Percentiles rank a stretch among this genome's conserved stretches.
Conservation (phyloP, 2,329 filamentous ascomycete species). For the Septoria linicola region DNA sequence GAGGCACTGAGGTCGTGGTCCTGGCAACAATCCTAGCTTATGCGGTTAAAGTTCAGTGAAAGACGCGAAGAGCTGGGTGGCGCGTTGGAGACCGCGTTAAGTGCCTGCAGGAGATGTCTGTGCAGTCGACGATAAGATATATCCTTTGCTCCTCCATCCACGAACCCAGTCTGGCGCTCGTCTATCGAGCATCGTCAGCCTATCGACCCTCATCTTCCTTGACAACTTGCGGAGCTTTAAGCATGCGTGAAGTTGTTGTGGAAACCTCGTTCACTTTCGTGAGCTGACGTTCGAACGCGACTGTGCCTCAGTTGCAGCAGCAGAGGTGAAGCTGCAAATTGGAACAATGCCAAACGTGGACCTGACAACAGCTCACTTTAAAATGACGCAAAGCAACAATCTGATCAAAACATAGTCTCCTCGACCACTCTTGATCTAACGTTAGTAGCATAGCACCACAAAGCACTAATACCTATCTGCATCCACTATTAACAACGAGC, state of each 20-base stretch:
- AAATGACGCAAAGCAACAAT: neutral
- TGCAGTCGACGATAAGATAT: neutral
- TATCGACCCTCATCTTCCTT: neutral
- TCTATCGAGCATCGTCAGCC: neutral
- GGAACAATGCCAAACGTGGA: too few relatives aligned
- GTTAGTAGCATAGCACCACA: neutral
- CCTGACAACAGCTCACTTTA: too few relatives aligned
- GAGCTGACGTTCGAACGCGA: neutral
- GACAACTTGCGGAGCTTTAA: neutral
- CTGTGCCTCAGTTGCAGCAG: too few relatives aligned
- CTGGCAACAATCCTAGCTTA: too few relatives aligned
- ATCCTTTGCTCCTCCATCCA: neutral
- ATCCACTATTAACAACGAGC: neutral
- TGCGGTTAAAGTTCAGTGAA: neutral
- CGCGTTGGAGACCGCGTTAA: slow-evolving; percentile 14
- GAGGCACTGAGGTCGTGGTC: too few relatives aligned
- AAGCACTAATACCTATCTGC: neutral
- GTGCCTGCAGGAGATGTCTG: slow-evolving; percentile 16
- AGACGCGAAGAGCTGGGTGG: slow-evolving; percentile 4
- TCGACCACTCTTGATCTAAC: neutral
- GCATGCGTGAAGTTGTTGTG: neutral
- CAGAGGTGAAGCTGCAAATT: too few relatives aligned
- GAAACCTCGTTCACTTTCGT: neutral
- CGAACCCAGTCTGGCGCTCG: neutral
- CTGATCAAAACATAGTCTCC: neutral